phyloP scores from a whole-genome alignment of 2,329 filamentous ascomycete species.

The Trichoderma sp. region DNA sequence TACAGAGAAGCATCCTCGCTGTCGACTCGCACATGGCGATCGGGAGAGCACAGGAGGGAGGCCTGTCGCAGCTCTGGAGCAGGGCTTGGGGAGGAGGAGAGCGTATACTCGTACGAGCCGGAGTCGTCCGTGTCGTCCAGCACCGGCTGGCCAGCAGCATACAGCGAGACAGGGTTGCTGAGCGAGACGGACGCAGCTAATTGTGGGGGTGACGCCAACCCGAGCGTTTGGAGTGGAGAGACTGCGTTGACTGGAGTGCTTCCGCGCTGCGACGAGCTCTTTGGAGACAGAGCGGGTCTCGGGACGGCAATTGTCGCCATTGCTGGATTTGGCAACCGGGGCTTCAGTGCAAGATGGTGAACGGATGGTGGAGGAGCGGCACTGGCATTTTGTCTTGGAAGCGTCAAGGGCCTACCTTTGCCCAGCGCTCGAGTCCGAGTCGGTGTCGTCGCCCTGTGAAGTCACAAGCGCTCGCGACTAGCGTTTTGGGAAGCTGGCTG shows the following conservation, averaged over 20 bases:
- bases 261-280: conserved; percentile 47
- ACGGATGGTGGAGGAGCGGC: conserved; percentile 11
- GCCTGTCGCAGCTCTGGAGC: conserved; percentile 58
- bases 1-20: conserved; percentile 66
- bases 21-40: conserved; percentile 58
- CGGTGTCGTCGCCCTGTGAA: not conserved
- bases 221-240: conserved; percentile 45
- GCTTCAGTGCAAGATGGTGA: not conserved
- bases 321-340: conserved; percentile 10
- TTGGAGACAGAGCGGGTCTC: conserved; percentile 52
- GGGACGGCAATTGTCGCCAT: conserved; percentile 63
- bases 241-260: conserved; percentile 43
- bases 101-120: conserved; percentile 50
- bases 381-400: conserved; percentile 14
- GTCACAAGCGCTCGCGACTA: conserved; percentile 4
- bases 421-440: conserved; percentile 19
- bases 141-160: conserved; percentile 73
- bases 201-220: conserved; percentile 33
- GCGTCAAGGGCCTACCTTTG: not conserved
- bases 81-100: conserved; percentile 67
- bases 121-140: conserved; percentile 59
- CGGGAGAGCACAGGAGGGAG: conserved; percentile 77
- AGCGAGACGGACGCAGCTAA: conserved; percentile 51
- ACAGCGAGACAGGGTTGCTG: conserved; percentile 89
- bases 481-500: conserved; percentile 3